These are phyloP conservation scores for Trichoderma sp. DNA, from an alignment of 2,329 filamentous ascomycete genomes.

Conservation along the genomic window DNA sequence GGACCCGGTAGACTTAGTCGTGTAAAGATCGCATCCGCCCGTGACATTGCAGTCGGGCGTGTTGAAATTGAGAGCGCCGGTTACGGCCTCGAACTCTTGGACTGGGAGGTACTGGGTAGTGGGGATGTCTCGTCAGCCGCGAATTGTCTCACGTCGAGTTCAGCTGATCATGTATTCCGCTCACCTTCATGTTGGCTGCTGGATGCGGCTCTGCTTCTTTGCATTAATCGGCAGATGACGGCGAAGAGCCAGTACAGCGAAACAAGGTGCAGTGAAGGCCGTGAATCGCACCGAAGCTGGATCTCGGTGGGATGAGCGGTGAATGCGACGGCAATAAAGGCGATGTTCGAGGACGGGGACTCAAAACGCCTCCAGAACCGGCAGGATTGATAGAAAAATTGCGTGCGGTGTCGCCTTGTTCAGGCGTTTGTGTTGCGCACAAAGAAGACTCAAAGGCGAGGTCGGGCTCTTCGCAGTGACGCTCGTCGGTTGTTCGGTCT, in stretches of 20 bases:
- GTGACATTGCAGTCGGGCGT: conserved; percentile 89
- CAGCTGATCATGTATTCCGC: conserved; percentile 18
- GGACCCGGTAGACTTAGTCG: conserved; percentile 88
- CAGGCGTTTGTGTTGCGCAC: not conserved
- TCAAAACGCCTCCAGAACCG: not conserved
- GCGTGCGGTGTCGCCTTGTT: not conserved
- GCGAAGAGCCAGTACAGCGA: not conserved
- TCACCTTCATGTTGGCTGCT: conserved; percentile 38
- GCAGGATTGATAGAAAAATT: not conserved
- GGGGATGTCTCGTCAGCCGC: conserved; percentile 23
- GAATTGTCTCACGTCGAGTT: not conserved
- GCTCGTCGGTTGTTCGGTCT: not conserved
- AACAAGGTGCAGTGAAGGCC: not conserved
- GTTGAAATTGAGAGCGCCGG: conserved; percentile 90
- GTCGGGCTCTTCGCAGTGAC: conserved; percentile 20
- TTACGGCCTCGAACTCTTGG: conserved; percentile 86
- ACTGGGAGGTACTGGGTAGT: conserved; percentile 76
- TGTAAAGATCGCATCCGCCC: conserved; percentile 94
- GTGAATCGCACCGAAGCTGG: not conserved
- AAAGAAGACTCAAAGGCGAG: not conserved
- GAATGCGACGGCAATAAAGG: not conserved
- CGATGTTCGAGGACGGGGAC: not conserved
- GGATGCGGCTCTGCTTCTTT: not conserved
- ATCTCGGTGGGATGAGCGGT: not conserved
- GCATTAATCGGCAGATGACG: not conserved